phyloP scores from a whole-genome alignment of 306 rosid genomes.

The Acacia confusa region DNA sequence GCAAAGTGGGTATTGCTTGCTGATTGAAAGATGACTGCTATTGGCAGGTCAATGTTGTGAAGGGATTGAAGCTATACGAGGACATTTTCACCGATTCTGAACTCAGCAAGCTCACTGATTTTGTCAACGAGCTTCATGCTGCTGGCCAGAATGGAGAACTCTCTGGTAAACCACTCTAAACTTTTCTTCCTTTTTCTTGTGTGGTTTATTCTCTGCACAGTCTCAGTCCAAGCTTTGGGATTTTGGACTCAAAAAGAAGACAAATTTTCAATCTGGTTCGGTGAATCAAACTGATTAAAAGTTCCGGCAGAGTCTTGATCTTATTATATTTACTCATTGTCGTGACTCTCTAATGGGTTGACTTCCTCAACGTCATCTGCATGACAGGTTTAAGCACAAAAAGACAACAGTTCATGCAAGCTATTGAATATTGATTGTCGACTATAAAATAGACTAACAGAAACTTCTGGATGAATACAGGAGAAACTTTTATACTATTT shows the following conservation, averaged over 20 bases:
- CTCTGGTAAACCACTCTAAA: constrained; percentile 48
- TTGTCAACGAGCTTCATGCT: constrained; percentile 67
- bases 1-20: constrained; percentile 24
- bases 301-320: background rate
- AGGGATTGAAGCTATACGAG: constrained; percentile 86
- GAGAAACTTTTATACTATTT: constrained; percentile 85
- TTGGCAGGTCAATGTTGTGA: constrained; percentile 94
- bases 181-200: background rate
- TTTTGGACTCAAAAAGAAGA: background rate
- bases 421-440: background rate
- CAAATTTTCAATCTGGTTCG: background rate
- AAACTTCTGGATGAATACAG: constrained; percentile 44
- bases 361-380: constrained; percentile 8
- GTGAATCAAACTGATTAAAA: background rate
- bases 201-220: background rate
- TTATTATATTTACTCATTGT: constrained; percentile 7
- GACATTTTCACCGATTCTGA: constrained; percentile 75
- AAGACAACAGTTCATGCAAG: background rate
- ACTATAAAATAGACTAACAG: constrained; percentile 22
- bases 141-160: constrained; percentile 93
- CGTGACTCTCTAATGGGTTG: constrained; percentile 2
- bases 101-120: constrained; percentile 64
- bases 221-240: background rate
- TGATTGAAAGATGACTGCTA: constrained; percentile 37
- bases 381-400: constrained; percentile 14